Conservation (phyloP, 768 basidiomycete species). For the Fibroporia radiculosa region DNA sequence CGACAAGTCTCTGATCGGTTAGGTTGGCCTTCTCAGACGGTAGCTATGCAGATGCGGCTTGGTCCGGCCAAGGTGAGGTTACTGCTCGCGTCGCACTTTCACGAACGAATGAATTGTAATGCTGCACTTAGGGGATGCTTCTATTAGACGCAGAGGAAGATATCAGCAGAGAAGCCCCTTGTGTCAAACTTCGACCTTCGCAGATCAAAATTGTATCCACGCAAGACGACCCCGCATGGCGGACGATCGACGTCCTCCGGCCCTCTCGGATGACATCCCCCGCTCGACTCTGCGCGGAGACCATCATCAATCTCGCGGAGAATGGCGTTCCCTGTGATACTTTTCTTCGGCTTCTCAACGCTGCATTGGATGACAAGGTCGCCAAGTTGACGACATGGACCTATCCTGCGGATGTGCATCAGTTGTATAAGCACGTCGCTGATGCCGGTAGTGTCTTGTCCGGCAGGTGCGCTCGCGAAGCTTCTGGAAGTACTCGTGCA, state of each 20-base stretch:
- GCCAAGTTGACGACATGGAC: slow-evolving; percentile 20
- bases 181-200: slow-evolving; percentile 22
- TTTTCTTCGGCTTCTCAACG: slow-evolving; percentile 26
- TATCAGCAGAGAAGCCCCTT: slow-evolving; percentile 9
- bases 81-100: too few species aligned
- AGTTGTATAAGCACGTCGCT: slow-evolving; percentile 19
- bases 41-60: background rate
- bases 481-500: slow-evolving; percentile 20
- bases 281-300: slow-evolving; percentile 44
- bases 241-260: slow-evolving; percentile 40
- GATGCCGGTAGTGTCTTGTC: slow-evolving; percentile 16
- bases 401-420: background rate
- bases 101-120: background rate
- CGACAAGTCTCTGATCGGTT: background rate
- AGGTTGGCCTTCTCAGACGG: background rate
- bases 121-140: too few species aligned
- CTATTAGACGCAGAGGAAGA: too few species aligned
- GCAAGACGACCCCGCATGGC: background rate
- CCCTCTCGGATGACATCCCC: slow-evolving; percentile 40
- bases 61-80: background rate
- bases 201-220: slow-evolving; percentile 22
- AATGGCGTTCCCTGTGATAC: slow-evolving; percentile 44
- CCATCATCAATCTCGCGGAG: slow-evolving; percentile 55
- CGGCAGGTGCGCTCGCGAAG: slow-evolving; percentile 18
- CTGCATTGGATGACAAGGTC: slow-evolving; percentile 18